phyloP scores from a whole-genome alignment of 371 early-diverging fungal genomes.

The Mucor plumbeus region DNA sequence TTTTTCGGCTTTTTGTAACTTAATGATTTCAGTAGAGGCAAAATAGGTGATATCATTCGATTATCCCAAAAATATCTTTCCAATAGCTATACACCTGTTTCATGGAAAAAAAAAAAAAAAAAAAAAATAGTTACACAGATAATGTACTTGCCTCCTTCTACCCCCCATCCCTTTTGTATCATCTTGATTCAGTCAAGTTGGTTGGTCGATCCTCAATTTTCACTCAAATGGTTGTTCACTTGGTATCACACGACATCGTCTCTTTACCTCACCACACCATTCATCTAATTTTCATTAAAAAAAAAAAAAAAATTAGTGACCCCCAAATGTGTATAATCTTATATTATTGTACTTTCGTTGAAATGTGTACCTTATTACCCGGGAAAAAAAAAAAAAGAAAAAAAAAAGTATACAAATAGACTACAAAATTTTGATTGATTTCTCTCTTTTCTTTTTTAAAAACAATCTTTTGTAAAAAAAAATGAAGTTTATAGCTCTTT shows the following conservation, averaged over 20 bases:
- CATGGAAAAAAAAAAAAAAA: not conserved
- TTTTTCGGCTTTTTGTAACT: too few relatives aligned
- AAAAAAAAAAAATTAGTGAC: not conserved
- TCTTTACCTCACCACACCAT: not conserved
- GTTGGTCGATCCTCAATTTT: constrained; percentile 14
- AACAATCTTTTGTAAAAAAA: constrained; percentile 1
- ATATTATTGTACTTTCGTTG: not conserved
- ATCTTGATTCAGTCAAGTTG: not conserved
- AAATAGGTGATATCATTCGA: too few relatives aligned
- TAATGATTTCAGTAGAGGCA: too few relatives aligned
- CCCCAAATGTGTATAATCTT: not conserved
- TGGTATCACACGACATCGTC: constrained; percentile 21
- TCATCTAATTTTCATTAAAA: not conserved
- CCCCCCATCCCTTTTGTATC: not conserved
- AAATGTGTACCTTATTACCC: not conserved
- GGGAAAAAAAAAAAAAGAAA: constrained; percentile 13
- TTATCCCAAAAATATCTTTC: not conserved
- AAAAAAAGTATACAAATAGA: constrained; percentile 11
- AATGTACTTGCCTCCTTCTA: not conserved
- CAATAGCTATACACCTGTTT: not conserved
- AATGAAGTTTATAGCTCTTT: constrained; percentile 25
- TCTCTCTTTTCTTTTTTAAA: constrained; percentile 4
- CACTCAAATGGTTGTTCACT: not conserved
- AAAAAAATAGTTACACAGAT: not conserved
- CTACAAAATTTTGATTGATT: not conserved